phyloP scores from a whole-genome alignment of 352 stramenopile genomes.

The Globisporangium splendens region DNA sequence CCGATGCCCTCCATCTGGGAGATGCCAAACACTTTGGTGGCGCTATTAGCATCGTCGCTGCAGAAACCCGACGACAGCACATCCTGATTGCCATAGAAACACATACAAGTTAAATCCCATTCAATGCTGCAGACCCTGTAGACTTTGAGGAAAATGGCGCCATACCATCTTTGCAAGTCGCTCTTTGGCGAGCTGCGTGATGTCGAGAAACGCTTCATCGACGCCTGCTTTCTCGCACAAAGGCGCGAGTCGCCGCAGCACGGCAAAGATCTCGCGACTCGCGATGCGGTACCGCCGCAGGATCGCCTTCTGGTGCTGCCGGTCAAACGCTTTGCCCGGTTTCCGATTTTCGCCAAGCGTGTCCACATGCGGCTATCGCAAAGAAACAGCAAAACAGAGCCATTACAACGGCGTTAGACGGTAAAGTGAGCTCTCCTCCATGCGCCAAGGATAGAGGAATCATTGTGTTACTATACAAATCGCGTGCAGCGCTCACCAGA shows the following conservation, averaged over 20 bases:
- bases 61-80: conserved; percentile 62
- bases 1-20: conserved; percentile 26
- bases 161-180: conserved; percentile 44
- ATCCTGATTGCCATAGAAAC: no score
- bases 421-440: no score
- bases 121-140: no score
- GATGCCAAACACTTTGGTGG: conserved; percentile 77
- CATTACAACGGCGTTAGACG: not conserved
- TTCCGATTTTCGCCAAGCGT: conserved; percentile 74
- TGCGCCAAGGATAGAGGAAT: no score
- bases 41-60: conserved; percentile 39
- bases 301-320: conserved; percentile 80
- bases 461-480: not conserved
- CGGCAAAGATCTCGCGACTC: conserved; percentile 73
- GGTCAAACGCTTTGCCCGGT: conserved; percentile 55
- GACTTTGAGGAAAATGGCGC: no score
- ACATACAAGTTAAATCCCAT: not conserved
- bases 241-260: conserved; percentile 44
- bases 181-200: conserved; percentile 60
- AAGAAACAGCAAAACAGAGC: not conserved
- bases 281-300: conserved; percentile 73
- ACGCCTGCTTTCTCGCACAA: conserved; percentile 76
- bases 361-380: conserved; percentile 71
- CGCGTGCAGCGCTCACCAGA: conserved; percentile 28
- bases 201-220: conserved; percentile 81